These are phyloP conservation scores for Thinopyrum elongatum DNA, from an alignment of 176 grass and related monocot species.

Conservation along the genomic window DNA sequence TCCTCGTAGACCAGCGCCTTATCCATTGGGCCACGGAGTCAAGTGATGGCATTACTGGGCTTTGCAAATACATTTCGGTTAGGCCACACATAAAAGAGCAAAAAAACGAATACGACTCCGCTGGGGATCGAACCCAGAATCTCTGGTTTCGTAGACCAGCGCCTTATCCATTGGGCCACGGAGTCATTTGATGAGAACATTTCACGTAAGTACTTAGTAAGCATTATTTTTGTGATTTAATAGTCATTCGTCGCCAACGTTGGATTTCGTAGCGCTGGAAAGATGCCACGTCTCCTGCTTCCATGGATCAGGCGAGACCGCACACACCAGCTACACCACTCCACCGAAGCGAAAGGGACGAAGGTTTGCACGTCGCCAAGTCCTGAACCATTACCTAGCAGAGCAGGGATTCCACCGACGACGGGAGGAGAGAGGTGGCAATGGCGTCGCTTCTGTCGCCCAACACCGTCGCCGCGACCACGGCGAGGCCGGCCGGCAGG, in stretches of 20 bases:
- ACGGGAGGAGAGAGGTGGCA: not conserved
- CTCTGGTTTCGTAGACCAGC: constrained; percentile 99
- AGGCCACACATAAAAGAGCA: too few relatives aligned
- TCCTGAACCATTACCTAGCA: not conserved
- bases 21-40: constrained; percentile 97
- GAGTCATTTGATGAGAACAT: not conserved
- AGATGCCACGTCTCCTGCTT: not conserved
- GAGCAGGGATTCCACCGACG: not conserved
- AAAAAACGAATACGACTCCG: constrained; percentile 22
- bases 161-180: constrained; percentile 97
- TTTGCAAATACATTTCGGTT: too few relatives aligned
- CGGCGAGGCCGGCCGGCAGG: not conserved
- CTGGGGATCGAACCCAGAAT: constrained; percentile 99
- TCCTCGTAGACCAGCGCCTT: constrained; percentile 96
- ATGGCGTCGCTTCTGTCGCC: constrained; percentile 35
- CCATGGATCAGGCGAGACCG: not conserved
- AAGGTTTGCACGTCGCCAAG: not conserved
- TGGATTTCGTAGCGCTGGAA: not conserved
- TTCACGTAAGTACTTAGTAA: too few relatives aligned
- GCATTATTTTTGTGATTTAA: not conserved
- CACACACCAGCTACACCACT: not conserved
- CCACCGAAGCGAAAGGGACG: not conserved
- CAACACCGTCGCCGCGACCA: not conserved
- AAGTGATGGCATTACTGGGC: not conserved
- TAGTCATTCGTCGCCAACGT: not conserved